Evolutionary conservation across 2,329 filamentous ascomycete genomes (phyloP), one percentile per base, ranked within the genome.

Genomic region (Sphaceloma murrayae): DNA sequence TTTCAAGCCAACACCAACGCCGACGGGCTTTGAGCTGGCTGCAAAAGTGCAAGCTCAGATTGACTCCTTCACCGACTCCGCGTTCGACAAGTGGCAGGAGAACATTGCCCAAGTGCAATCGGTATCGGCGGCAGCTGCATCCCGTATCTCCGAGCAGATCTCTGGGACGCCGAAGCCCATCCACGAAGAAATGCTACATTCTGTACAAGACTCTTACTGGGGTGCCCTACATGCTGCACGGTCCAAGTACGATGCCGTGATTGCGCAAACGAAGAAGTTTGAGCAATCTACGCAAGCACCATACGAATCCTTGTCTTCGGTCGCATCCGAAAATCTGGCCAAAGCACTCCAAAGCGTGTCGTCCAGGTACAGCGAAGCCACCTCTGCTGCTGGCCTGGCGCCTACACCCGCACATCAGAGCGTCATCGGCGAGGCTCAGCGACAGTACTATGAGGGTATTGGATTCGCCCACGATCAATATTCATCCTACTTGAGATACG

Each of bases 381-480:
- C 80, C 60, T 69, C 77, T 44, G 79, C 77, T 19, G 67, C 82
- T 30, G 75, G 79, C 14, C 70, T 77, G 10, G 74, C 79, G 30
- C 73, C 79, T 1, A 78, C 80, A 1, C 65, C 67, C 19, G 66
- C 70, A 59, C 51, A 77, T 63, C 51, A 76, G 54, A 60, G 68
- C 57, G 60, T 72, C 61, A 48, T 80, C 66, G 61, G 80, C 64
- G 68, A 74, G 70, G 64, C 75, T 66, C 58, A 76, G 69, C 58
- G 79, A 70, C 66, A 81, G 46, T 89, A 89, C 61, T 88, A 86
- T 53, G 81, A 85, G 51, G 84, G 80, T 8, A 62, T 91, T 17
- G 85, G 85, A 19, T 62, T 85, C 33, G 85, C 86, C 1, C 82
- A 93, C 55, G 84, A 79, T 32, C 77, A 80, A 27, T 91, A 91